Evolutionary conservation across 345 rosid species (phyloP), one percentile per base, ranked within the genome.

Genomic region (Rhizophora mangle): DNA sequence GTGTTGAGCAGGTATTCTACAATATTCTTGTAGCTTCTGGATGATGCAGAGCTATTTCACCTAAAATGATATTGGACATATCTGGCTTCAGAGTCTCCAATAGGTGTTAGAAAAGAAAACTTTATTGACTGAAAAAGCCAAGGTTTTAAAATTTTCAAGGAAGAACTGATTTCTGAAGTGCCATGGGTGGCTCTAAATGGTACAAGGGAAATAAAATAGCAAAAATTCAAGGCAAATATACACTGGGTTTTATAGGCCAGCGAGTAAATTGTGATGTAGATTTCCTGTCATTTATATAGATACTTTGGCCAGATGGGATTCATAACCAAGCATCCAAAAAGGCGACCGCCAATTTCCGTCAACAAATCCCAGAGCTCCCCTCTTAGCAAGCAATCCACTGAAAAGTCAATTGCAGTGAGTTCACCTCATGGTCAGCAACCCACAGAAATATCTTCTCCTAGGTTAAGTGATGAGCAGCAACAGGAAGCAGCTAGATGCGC

Each of bases 291-390:
- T 73, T 68, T 27, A n/a, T 39, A 30, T 75, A 96, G 99, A 88
- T 96, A 73, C 90, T 96, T 64, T 96, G 99, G 99, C 99, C 99
- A 53, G 98, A 96, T 86, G 98, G 99, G 43, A 85, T 96, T 96
- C 78, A 78, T 96, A 71, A 89, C 99, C 49, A 96, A 96, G 72
- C 98, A 88, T 84, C 98, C 97, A 61, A 96, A 83, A 76, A 83
- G 95, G 69, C 83, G 78, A 60, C 90, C 59, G 6, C 82, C 82
- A 55, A 43, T 82, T 60, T 69, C 87, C 20, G 43, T 71, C 11
- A 76, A 57, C 66, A 39, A 87, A 54, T 46, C 80, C 37, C 77
- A 27, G 16, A 55, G 36, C 49, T 61, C 69, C 20, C 63, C 68
- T 63, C 31, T 53, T 22, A 46, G 46, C 26, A 72, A 67, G 49